These are phyloP conservation scores for Trichosporon sp. DNA, from an alignment of 1,284 basidiomycete genomes.

Conservation along the genomic window DNA sequence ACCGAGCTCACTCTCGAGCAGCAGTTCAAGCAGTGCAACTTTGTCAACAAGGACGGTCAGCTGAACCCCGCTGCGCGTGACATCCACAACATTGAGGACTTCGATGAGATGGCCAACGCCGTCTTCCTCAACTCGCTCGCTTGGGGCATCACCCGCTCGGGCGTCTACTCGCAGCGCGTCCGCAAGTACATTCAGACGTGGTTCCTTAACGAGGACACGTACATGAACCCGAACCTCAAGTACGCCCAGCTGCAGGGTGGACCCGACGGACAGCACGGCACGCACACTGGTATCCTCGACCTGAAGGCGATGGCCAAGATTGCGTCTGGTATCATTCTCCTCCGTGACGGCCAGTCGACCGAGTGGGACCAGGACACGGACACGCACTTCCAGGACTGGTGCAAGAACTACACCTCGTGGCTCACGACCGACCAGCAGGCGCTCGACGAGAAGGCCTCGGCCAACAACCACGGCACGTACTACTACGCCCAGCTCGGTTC, in stretches of 20 bases:
- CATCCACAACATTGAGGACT: slow-evolving; percentile 63
- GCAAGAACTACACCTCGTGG: slow-evolving; percentile 35
- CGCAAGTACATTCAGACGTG: slow-evolving; percentile 33
- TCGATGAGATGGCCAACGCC: slow-evolving; percentile 64
- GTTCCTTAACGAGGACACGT: slow-evolving; percentile 64
- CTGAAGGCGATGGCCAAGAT: slow-evolving; percentile 38
- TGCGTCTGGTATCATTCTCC: slow-evolving; percentile 33
- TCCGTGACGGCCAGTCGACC: slow-evolving; percentile 31
- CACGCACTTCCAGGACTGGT: slow-evolving; percentile 32
- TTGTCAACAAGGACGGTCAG: slow-evolving; percentile 60
- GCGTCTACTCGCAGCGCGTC: slow-evolving; percentile 35
- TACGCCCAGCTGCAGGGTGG: slow-evolving; percentile 69
- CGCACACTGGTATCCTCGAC: slow-evolving; percentile 41
- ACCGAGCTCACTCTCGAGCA: slow-evolving; percentile 33
- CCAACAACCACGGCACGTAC: slow-evolving; percentile 51
- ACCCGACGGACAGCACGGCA: slow-evolving; percentile 49
- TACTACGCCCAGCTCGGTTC: slow-evolving; percentile 46
- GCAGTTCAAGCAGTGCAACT: slow-evolving; percentile 29
- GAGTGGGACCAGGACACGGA: slow-evolving; percentile 35
- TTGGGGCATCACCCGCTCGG: slow-evolving; percentile 60
- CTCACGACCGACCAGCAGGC: slow-evolving; percentile 34
- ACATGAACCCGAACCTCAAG: slow-evolving; percentile 70
- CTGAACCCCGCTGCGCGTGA: slow-evolving; percentile 68
- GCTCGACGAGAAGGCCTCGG: slow-evolving; percentile 36
- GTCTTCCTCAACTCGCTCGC: slow-evolving; percentile 67